Percentiles rank a stretch among this genome's conserved stretches.
Conservation (phyloP, 129 eudicot species). For the Kitagawia praeruptora region DNA sequence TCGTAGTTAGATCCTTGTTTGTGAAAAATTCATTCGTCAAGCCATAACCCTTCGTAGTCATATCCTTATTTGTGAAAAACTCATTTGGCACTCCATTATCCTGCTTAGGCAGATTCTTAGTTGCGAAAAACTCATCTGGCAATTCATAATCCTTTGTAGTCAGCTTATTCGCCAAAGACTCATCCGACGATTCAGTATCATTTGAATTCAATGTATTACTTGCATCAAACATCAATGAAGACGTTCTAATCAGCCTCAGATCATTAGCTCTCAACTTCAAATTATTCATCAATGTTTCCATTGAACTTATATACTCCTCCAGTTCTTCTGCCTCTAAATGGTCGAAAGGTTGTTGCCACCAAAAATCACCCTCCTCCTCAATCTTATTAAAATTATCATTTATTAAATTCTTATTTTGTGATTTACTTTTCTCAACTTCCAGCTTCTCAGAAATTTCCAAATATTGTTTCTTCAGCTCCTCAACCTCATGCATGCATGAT, state of each 20-base stretch:
- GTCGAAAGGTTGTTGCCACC: slow-evolving; percentile 1
- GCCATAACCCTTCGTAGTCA: neutral
- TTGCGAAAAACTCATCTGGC: too few relatives aligned
- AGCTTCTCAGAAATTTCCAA: neutral
- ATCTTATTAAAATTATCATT: neutral
- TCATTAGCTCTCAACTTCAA: neutral
- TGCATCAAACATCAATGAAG: neutral
- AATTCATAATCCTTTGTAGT: too few relatives aligned
- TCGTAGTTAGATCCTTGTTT: neutral
- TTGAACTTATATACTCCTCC: neutral
- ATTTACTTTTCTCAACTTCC: neutral
- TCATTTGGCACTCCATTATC: too few relatives aligned
- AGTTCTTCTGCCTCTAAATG: neutral
- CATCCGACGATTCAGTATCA: neutral
- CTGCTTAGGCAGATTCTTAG: too few relatives aligned
- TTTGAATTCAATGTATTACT: neutral
- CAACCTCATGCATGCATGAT: neutral
- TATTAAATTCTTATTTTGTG: neutral
- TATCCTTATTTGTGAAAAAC: neutral
- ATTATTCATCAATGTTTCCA: neutral
- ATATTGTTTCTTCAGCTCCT: neutral
- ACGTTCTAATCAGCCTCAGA: neutral
- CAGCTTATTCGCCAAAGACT: too few relatives aligned
- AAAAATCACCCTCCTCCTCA: neutral
- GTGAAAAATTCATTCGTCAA: neutral